Base-by-base conservation (phyloP, 768 basidiomycete genomes). In the Xerocomellus intermedius region DNA sequence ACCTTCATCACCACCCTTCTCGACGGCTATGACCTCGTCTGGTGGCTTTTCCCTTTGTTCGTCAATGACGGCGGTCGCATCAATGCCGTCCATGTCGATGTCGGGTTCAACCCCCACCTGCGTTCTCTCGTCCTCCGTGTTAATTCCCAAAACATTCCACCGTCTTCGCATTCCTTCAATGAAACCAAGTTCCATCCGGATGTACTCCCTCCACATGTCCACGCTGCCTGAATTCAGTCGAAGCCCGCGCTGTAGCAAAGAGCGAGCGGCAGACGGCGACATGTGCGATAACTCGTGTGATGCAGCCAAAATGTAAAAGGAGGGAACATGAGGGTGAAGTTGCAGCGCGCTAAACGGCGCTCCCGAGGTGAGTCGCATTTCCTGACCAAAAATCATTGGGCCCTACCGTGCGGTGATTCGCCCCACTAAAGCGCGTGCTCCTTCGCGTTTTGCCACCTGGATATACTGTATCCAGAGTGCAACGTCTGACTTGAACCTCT, bases 401-500 rank as follows among this genome's bases (percentile, higher is more conserved):
- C 9, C 83, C 36, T 64, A 91, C 89, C 89, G 84, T 30, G 91
- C 94, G 19, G 87, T 85, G 44, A 94, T 85, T 37, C 89, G 80
- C 4, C 89, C 87, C 3, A 93, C 89, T 21, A 96, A 77, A 42
- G 89, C 83, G 16, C 83, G 77, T 42, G 94, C 93, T 0, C 85
- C 84, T 66, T 92, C 86, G 43, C 82, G 79, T 69, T 91, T 87
- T 1, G 93, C 94, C 21, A 92, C 79, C 54, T 91, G 79, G 45
- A 95, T 85, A 66, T 96, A 97, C 60, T 94, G 87, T 45, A 90
- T 75, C 94, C 94, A 98, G 9, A 95, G 79, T 4, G 79, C 85
- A 6, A 96, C 78, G 68, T 98, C 94, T 10, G 81, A 81, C 63
- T 91, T 92, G 81, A 98, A 97, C 65, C 87, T 89, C 67, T 82